A percentile compares a stretch with the other conserved stretches of the same genome.
Conservation (phyloP, 2,329 filamentous ascomycete genomes). For the Fusarium tuaranense region DNA sequence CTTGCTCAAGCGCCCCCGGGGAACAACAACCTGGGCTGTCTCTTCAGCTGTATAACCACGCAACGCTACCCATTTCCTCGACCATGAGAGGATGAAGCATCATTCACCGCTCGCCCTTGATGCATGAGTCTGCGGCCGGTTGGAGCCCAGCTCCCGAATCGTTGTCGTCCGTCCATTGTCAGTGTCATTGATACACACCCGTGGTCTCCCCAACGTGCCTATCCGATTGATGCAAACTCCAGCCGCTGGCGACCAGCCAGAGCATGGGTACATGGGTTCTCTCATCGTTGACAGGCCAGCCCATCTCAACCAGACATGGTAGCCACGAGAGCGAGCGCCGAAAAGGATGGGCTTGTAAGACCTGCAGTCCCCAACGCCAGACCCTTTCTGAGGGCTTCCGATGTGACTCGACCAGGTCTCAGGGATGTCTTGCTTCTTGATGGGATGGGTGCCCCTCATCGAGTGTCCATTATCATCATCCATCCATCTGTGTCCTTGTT, state of each 20-base stretch:
- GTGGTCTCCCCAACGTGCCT: slow-evolving; percentile 25
- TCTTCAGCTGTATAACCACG: slow-evolving; percentile 10
- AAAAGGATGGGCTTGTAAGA: slow-evolving; percentile 35
- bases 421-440: slow-evolving; percentile 13
- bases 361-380: slow-evolving; percentile 20
- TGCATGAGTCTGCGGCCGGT: slow-evolving; percentile 39
- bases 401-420: slow-evolving; percentile 13
- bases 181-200: slow-evolving; percentile 33
- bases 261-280: slow-evolving; percentile 32
- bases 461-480: slow-evolving; percentile 11
- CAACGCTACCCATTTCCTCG: slow-evolving; percentile 13
- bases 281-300: slow-evolving; percentile 37
- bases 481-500: slow-evolving; percentile 20
- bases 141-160: slow-evolving; percentile 30
- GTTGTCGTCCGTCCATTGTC: slow-evolving; percentile 24
- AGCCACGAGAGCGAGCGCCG: slow-evolving; percentile 41
- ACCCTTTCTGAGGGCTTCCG: slow-evolving; percentile 7
- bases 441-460: slow-evolving; percentile 17
- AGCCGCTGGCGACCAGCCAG: slow-evolving; percentile 24
- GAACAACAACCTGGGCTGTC: not conserved
- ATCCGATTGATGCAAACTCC: slow-evolving; percentile 34
- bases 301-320: slow-evolving; percentile 39
- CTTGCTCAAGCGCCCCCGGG: slow-evolving; percentile 11
- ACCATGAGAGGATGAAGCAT: slow-evolving; percentile 21
- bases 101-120: slow-evolving; percentile 42